phyloP scores from a whole-genome alignment of 495 filamentous ascomycete species.

The Penicilliopsis zonata region DNA sequence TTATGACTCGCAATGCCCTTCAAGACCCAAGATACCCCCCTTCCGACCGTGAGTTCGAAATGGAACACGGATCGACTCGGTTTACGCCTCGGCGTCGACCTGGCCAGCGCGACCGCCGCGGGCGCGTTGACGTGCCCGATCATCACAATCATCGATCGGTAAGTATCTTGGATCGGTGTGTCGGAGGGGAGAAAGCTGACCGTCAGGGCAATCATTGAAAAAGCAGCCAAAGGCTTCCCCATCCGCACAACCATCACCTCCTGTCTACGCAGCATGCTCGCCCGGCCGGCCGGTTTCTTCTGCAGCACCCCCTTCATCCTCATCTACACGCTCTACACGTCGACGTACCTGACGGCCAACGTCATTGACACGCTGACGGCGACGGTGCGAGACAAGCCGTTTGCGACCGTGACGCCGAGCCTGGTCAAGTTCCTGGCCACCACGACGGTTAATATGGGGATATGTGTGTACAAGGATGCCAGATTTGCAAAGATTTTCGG shows the following conservation, averaged over 20 bases:
- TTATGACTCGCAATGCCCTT: slow-evolving; percentile 22
- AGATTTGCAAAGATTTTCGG: slow-evolving; percentile 79
- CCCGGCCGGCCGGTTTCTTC: slow-evolving; percentile 58
- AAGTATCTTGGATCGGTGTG: slow-evolving; percentile 7
- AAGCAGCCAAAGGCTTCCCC: slow-evolving; percentile 72
- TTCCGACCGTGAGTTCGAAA: slow-evolving; percentile 10
- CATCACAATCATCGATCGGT: slow-evolving; percentile 90
- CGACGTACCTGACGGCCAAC: slow-evolving; percentile 89
- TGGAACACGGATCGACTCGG: slow-evolving; percentile 74
- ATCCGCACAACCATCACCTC: slow-evolving; percentile 52
- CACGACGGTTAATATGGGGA: slow-evolving; percentile 69
- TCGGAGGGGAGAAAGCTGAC: slow-evolving; percentile 3
- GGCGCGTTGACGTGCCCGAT: slow-evolving; percentile 76
- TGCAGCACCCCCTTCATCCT: slow-evolving; percentile 73
- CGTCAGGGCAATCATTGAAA: slow-evolving; percentile 82
- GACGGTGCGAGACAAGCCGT: slow-evolving; percentile 44
- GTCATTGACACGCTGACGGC: slow-evolving; percentile 69
- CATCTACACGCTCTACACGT: slow-evolving; percentile 78
- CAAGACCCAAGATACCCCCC: slow-evolving; percentile 16
- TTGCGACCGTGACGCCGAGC: slow-evolving; percentile 54
- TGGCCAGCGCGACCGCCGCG: slow-evolving; percentile 58
- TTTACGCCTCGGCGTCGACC: slow-evolving; percentile 59
- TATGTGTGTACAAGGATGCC: slow-evolving; percentile 90
- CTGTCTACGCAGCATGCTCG: slow-evolving; percentile 51
- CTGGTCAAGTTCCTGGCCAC: slow-evolving; percentile 77